Conservation (phyloP, 257 asterid genomes). For the Dorcoceras hygrometricum region DNA sequence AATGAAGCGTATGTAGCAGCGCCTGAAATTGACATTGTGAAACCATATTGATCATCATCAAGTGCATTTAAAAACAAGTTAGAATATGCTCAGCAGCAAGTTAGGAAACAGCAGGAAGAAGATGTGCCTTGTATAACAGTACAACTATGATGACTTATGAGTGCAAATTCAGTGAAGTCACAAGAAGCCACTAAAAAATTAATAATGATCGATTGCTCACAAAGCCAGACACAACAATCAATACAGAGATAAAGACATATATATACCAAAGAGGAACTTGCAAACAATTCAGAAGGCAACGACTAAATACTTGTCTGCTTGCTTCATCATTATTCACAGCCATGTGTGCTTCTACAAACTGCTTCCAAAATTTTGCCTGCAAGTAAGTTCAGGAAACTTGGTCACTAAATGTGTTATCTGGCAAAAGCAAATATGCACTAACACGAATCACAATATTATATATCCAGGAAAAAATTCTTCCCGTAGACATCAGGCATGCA, state of each 20-base stretch:
- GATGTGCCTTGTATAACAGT: neutral
- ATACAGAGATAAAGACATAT: neutral
- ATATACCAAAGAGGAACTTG: slow-evolving; percentile 89
- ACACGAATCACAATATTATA: neutral
- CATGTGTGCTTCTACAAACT: slow-evolving; percentile 91
- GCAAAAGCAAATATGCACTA: neutral
- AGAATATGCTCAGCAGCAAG: neutral
- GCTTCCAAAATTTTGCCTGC: slow-evolving; percentile 96
- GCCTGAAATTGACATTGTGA: slow-evolving; percentile 51
- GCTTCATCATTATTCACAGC: slow-evolving; percentile 87
- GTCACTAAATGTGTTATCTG: slow-evolving; percentile 17
- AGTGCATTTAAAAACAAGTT: neutral
- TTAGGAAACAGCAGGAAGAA: neutral
- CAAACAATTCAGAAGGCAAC: slow-evolving; percentile 84
- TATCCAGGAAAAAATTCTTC: neutral
- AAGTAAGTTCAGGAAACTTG: slow-evolving; percentile 10
- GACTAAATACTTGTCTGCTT: slow-evolving; percentile 79
- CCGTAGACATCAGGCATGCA: neutral
- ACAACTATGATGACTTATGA: slow-evolving; percentile 6
- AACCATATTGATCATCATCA: slow-evolving; percentile 17
- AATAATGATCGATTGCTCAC: neutral
- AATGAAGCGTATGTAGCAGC: slow-evolving; percentile 89
- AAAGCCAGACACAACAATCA: slow-evolving; percentile 15
- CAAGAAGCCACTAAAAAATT: neutral
- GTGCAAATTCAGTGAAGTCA: neutral